Base-by-base conservation (phyloP, 2,329 filamentous ascomycete species). In the Beauveria sp. region DNA sequence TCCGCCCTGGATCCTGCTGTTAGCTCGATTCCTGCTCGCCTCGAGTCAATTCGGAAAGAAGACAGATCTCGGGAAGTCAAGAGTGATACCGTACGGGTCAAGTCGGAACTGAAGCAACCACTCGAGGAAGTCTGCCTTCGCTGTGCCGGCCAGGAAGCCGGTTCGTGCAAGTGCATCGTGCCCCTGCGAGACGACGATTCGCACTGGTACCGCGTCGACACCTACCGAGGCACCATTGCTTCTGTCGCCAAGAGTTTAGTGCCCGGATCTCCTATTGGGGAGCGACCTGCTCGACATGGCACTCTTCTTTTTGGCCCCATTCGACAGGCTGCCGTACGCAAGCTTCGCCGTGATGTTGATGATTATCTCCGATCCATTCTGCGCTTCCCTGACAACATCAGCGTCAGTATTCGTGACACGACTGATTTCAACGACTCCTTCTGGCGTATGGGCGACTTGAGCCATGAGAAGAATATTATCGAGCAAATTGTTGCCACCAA, bases 391-490 rank as follows among this genome's bases (percentile, higher is more conserved):
- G 59, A 61, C 34, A 52, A 49, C 34, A 45, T 61, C 18, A 45
- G 53, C 6, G 26, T 24, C 16, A 38, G 42, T 7, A 56, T 61
- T 22, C 59, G 59, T 38, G 59, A 61, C 38, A 61, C 28, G 18
- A 56, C 59, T 30, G 59, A 61, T 53, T 61, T 57, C 7, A 49
- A 51, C 26, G 59, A 61, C 38, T 57, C 54, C 18, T 59, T 58
- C 43, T 62, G 61, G 61, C 61, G 61, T 18, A 58, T 57, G 54
- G 47, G 46, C 18, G 53, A 58, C 45, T 28, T 58, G 20, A 52
- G 47, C 47, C 47, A 60, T 20, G 60, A 53, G 30, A 57, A 59
- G 34, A 53, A 51, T n/a, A 55, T 59, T 9, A 50, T 54, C 34
- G 40, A 55, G 45, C 56, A 60, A 26, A 51, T 61, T 20, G 52